These are phyloP conservation scores for Dendrobium officinale DNA, from an alignment of 106 monocot genomes.

Conservation along the genomic window DNA sequence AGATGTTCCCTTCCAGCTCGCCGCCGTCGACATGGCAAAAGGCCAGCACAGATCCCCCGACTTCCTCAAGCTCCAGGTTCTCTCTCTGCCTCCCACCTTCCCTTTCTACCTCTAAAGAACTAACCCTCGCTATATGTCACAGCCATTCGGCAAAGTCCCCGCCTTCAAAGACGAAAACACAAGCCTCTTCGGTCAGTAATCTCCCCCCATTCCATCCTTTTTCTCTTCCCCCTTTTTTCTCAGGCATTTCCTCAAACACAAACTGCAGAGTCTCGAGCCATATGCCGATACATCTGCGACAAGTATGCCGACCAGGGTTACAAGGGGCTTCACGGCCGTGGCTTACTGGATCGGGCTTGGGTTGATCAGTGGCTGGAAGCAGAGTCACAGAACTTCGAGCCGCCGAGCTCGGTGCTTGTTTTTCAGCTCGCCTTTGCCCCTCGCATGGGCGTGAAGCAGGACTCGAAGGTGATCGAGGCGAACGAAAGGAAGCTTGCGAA, in stretches of 20 bases:
- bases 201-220: background rate
- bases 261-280: constrained; percentile 57
- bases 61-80: constrained; percentile 54
- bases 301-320: constrained; percentile 65
- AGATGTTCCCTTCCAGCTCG: constrained; percentile 70
- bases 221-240: background rate
- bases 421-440: constrained; percentile 64
- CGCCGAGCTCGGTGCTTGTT: constrained; percentile 43
- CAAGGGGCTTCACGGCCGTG: constrained; percentile 37
- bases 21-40: constrained; percentile 70
- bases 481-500: constrained; percentile 50
- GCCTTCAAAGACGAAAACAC: constrained; percentile 40
- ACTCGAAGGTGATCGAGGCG: constrained; percentile 34
- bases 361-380: constrained; percentile 86
- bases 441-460: constrained; percentile 36
- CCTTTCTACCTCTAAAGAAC: background rate
- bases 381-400: constrained; percentile 53
- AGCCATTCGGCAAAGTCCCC: constrained; percentile 68
- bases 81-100: background rate
- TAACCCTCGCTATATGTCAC: background rate
- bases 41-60: constrained; percentile 77
- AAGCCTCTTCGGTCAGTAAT: constrained; percentile 47
- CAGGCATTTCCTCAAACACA: background rate
- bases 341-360: constrained; percentile 31
- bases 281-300: constrained; percentile 71